Percentiles rank a stretch among this genome's conserved stretches.
These are phyloP conservation scores for Colletotrichum falcatum DNA, from an alignment of 2,329 filamentous ascomycete genomes.

Conservation along the genomic window DNA sequence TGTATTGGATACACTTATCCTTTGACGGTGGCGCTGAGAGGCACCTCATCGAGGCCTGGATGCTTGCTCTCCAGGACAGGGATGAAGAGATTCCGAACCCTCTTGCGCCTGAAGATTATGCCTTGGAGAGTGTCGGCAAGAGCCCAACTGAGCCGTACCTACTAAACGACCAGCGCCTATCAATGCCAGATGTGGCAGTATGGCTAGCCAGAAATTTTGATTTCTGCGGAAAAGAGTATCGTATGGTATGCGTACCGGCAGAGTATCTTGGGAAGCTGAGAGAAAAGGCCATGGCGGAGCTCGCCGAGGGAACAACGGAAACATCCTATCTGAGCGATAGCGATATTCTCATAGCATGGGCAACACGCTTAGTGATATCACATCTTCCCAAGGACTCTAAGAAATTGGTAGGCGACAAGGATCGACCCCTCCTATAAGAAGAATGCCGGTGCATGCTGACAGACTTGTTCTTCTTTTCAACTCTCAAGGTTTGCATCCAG, in stretches of 20 bases:
- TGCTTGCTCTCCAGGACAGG: neutral
- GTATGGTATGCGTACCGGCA: conserved; percentile 4
- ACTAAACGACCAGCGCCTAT: neutral
- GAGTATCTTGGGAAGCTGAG: neutral
- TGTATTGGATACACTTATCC: conserved; percentile 56
- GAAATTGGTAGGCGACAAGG: neutral
- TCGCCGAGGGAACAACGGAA: neutral
- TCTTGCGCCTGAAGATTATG: neutral
- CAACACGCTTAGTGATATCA: neutral
- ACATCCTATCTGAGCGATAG: neutral
- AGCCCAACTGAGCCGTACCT: neutral
- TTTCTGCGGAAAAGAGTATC: neutral
- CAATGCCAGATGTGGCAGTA: too few species aligned
- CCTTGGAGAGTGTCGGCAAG: neutral
- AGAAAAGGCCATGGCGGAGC: neutral
- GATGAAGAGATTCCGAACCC: neutral
- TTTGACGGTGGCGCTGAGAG: conserved; percentile 54
- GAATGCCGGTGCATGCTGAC: too few species aligned
- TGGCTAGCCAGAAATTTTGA: too few species aligned
- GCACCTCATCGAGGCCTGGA: conserved; percentile 9
- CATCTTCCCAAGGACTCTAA: neutral
- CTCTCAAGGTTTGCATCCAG: conserved; percentile 9
- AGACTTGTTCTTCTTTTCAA: conserved; percentile 17
- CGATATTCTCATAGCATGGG: neutral
- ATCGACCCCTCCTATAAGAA: too few species aligned